phyloP scores from a whole-genome alignment of 225 moss, liverwort and hornwort genomes.

The Takakia lepidozioides region DNA sequence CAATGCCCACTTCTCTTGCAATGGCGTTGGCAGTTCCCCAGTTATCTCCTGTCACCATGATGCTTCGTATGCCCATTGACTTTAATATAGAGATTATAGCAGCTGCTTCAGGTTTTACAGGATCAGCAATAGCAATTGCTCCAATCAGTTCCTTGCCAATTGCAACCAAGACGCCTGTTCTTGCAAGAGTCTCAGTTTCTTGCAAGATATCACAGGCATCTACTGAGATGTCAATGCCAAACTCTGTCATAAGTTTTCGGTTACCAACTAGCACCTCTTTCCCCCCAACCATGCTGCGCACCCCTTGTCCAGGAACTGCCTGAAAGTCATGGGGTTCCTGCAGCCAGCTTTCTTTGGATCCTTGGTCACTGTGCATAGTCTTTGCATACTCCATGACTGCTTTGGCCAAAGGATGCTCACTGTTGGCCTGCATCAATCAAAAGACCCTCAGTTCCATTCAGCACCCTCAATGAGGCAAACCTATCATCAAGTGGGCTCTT shows the following conservation, averaged over 20 bases:
- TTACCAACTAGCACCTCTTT: conserved; percentile 69
- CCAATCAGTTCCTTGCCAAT: conserved; percentile 60
- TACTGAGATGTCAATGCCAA: conserved; percentile 35
- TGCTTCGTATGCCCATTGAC: conserved; percentile 64
- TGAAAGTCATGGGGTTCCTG: conserved; percentile 46
- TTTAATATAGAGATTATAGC: conserved; percentile 52
- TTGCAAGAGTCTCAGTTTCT: conserved; percentile 55
- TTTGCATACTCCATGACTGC: conserved; percentile 67
- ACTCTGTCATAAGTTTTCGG: conserved; percentile 52
- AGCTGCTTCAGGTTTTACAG: conserved; percentile 86
- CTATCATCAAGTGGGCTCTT: too few species aligned
- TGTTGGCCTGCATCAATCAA: conserved; percentile 69
- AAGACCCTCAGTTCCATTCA: too few species aligned
- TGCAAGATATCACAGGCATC: conserved; percentile 55
- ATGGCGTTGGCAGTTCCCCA: conserved; percentile 93
- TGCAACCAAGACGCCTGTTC: conserved; percentile 81
- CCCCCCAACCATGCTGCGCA: conserved; percentile 58
- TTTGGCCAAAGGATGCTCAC: conserved; percentile 95
- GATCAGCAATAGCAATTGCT: conserved; percentile 76
- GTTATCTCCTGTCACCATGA: conserved; percentile 98
- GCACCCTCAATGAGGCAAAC: too few species aligned
- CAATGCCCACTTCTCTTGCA: conserved; percentile 73
- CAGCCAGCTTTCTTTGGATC: conserved; percentile 16
- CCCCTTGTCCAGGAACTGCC: conserved; percentile 77
- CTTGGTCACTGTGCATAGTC: conserved; percentile 24